Evolutionary conservation across 2,329 filamentous ascomycete species (phyloP).

Genomic region (Ambrosiella xylebori): DNA sequence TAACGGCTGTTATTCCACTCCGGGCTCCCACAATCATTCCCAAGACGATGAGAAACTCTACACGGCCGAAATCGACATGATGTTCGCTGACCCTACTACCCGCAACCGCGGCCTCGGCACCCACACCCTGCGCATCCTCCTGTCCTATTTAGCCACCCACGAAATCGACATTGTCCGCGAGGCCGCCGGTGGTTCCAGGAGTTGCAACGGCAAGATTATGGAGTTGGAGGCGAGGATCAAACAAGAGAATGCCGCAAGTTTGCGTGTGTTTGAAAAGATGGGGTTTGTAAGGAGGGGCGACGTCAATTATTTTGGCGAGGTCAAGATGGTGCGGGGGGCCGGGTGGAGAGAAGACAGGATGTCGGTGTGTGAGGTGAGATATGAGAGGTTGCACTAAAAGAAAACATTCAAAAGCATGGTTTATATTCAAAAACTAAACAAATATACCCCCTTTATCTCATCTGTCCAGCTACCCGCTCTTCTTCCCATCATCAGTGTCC

Average conservation of each 20-base stretch:
- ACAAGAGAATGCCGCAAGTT: slow-evolving; percentile 34
- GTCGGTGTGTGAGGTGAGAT: no score
- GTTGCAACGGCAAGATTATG: slow-evolving; percentile 20
- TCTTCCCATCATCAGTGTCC: no score
- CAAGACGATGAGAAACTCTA: slow-evolving; percentile 16
- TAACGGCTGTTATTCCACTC: slow-evolving; percentile 13
- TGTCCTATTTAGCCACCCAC: slow-evolving; percentile 48
- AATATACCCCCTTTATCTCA: no score
- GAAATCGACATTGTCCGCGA: slow-evolving; percentile 34
- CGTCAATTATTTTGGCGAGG: slow-evolving; percentile 43
- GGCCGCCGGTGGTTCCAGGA: slow-evolving; percentile 22
- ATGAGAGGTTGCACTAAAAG: no score
- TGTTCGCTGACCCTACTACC: slow-evolving; percentile 49
- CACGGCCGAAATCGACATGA: slow-evolving; percentile 67
- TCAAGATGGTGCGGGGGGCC: slow-evolving; percentile 22
- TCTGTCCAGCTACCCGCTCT: no score
- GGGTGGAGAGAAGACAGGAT: no score
- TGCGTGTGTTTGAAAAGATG: slow-evolving; percentile 32
- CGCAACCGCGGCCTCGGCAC: slow-evolving; percentile 49
- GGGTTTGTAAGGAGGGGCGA: slow-evolving; percentile 34
- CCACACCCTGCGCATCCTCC: slow-evolving; percentile 47
- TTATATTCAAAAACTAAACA: no score
- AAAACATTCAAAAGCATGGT: no score
- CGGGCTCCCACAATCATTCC: slow-evolving; percentile 10
- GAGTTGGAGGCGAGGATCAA: slow-evolving; percentile 42